Base-by-base conservation (phyloP, 2,329 filamentous ascomycete species). In the Penicillium aurantiogriseum region DNA sequence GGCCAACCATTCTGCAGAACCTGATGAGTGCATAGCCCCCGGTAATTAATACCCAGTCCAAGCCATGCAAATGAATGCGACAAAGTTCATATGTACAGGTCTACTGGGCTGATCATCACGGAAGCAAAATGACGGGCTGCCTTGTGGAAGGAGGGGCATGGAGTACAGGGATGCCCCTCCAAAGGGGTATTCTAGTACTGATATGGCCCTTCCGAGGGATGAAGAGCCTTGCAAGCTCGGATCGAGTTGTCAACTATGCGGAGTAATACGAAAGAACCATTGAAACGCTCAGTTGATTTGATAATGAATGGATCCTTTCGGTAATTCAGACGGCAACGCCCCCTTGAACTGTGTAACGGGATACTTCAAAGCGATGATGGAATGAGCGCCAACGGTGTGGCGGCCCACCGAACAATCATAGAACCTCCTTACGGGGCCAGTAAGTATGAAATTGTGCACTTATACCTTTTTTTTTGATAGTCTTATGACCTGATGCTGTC, bases 1-100 rank as follows among this genome's bases (percentile, higher is more conserved):
- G 25, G 27, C 54, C 54, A 56, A 53, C 54, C 54, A 53, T 42
- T 40, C 25, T 47, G 17, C 21, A 36, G 42, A 47, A 56, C 33
- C 35, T 29, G 47, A 47, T 27, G 13, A 17, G n/a, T 49, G 19
- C 35, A 54, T 38, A 6, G 19, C 9, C 27, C 3, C 3, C 2
- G 6, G 23, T 47, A 49, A 4, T 27, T 15, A 21, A 39, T 45
- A 21, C 17, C 33, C 2, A 6, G 2, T 21, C 17, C 9, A 15
- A 35, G 49, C 39, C 17, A 44, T 25, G 6, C 17, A 10, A 33
- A 23, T 33, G 38, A 52, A 35, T 13, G 27, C 21, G 33, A 45
- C 17, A 29, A 45, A 36, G 40, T 29, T 17, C 40, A 46, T 27
- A 27, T 33, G 21, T 49, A 35, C 21, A 17, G 10, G 7, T 3